Evolutionary conservation across 108 stramenopile species (phyloP).

Genomic region (Skeletonema marinoi): DNA sequence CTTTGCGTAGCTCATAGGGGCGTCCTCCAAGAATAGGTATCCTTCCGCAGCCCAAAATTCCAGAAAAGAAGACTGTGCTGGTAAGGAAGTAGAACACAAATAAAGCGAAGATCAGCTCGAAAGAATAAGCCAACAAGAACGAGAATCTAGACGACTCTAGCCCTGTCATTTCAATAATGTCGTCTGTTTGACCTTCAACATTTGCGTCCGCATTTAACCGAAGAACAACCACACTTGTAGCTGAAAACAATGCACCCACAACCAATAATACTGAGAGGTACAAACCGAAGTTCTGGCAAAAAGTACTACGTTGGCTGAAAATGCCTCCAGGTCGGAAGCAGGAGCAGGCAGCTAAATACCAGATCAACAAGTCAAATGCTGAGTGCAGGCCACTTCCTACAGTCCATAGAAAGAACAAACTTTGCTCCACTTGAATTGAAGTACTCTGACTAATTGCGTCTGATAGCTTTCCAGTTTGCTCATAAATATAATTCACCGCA

Average conservation of each 20-base stretch:
- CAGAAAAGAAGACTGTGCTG: conserved; percentile 71
- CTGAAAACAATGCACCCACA: conserved; percentile 32
- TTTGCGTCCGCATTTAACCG: conserved; percentile 46
- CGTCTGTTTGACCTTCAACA: conserved; percentile 13
- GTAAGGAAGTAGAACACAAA: conserved; percentile 75
- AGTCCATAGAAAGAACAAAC: conserved; percentile 78
- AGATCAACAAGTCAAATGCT: conserved; percentile 65
- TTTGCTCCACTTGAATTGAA: conserved; percentile 45
- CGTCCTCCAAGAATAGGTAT: conserved; percentile 68
- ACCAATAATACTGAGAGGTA: conserved; percentile 52
- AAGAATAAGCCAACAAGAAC: conserved; percentile 66
- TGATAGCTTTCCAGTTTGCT: conserved; percentile 26
- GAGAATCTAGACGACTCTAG: conserved; percentile 37
- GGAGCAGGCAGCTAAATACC: conserved; percentile 79
- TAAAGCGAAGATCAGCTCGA: conserved; percentile 69
- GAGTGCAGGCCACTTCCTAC: conserved; percentile 73
- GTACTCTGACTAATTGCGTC: conserved; percentile 23
- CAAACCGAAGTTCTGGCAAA: conserved; percentile 46
- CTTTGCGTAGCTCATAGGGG: conserved; percentile 50
- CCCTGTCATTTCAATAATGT: neutral
- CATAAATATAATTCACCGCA: conserved; percentile 28
- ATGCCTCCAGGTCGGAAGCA: conserved; percentile 66
- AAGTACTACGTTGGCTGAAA: neutral
- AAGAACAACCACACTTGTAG: conserved; percentile 60
- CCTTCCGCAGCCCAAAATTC: conserved; percentile 62